Percentiles rank a stretch among this genome's conserved stretches.
Conservation (phyloP, 2,329 filamentous ascomycete species). For the Claviceps digitariae region DNA sequence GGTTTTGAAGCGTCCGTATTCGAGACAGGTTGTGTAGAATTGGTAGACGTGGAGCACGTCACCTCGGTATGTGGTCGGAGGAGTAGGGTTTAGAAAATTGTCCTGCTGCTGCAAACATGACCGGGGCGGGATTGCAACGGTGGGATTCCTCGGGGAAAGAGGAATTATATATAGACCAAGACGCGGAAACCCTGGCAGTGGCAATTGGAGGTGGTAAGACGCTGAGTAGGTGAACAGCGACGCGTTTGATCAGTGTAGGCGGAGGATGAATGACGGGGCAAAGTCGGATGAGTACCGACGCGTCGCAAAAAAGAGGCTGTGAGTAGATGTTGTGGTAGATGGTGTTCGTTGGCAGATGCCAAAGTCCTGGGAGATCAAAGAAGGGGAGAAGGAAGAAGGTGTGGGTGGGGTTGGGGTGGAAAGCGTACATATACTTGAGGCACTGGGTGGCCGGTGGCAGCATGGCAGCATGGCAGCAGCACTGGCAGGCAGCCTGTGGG, state of each 20-base stretch:
- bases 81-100: conserved; percentile 40
- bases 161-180: conserved; percentile 16
- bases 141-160: conserved; percentile 17
- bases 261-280: conserved; percentile 11
- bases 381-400: conserved; percentile 9
- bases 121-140: conserved; percentile 18
- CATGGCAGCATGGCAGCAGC: too few relatives aligned
- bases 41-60: conserved; percentile 37
- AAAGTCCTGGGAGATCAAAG: conserved; percentile 17
- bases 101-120: conserved; percentile 45
- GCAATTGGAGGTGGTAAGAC: conserved; percentile 12
- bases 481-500: too few relatives aligned
- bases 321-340: conserved; percentile 5
- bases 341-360: conserved; percentile 24
- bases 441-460: not conserved
- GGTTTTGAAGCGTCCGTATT: not conserved
- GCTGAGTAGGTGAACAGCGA: conserved; percentile 17
- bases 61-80: conserved; percentile 49
- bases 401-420: conserved; percentile 17
- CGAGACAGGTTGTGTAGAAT: conserved; percentile 15
- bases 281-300: conserved; percentile 14
- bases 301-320: conserved; percentile 10
- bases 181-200: conserved; percentile 14
- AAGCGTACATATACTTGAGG: conserved; percentile 16
- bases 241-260: conserved; percentile 2